phyloP scores from a whole-genome alignment of 768 basidiomycete genomes.

The Sistotremastrum niveocremeum region DNA sequence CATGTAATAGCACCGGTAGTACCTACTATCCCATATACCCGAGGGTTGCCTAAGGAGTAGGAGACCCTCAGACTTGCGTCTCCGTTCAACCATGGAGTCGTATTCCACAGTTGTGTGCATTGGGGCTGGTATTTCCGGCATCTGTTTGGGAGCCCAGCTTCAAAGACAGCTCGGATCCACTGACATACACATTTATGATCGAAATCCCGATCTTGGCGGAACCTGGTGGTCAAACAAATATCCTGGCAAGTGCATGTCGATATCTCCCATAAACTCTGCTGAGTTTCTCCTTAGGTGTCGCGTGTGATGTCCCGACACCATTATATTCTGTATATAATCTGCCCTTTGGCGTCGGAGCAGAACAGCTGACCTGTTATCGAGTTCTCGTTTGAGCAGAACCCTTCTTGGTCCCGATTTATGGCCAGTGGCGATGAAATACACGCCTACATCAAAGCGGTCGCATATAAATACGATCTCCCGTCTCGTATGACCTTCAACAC shows the following conservation, averaged over 20 bases:
- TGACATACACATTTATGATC: constrained; percentile 12
- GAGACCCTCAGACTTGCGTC: too few relatives aligned
- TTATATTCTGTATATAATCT: not conserved
- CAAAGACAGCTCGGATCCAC: constrained; percentile 8
- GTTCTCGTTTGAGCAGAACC: constrained; percentile 1
- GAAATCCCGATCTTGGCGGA: constrained; percentile 5
- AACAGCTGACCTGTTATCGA: not conserved
- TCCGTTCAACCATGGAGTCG: not conserved
- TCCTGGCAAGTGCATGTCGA: not conserved
- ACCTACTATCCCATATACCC: too few relatives aligned
- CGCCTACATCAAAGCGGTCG: constrained; percentile 7
- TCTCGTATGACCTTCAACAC: constrained; percentile 8
- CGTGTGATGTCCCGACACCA: constrained; percentile 1
- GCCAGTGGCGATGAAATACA: not conserved
- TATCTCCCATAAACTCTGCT: not conserved
- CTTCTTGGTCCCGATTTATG: not conserved
- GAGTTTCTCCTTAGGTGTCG: constrained; percentile 1
- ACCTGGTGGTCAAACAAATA: constrained; percentile 8
- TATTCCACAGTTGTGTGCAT: constrained; percentile 4
- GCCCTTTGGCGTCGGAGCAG: not conserved
- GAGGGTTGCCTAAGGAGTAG: too few relatives aligned
- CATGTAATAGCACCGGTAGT: too few relatives aligned
- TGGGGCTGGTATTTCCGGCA: constrained; percentile 12
- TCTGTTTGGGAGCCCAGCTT: constrained; percentile 11
- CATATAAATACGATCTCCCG: constrained; percentile 6